Base-by-base conservation (phyloP, 495 filamentous ascomycete genomes). In the Cercophora sp. region DNA sequence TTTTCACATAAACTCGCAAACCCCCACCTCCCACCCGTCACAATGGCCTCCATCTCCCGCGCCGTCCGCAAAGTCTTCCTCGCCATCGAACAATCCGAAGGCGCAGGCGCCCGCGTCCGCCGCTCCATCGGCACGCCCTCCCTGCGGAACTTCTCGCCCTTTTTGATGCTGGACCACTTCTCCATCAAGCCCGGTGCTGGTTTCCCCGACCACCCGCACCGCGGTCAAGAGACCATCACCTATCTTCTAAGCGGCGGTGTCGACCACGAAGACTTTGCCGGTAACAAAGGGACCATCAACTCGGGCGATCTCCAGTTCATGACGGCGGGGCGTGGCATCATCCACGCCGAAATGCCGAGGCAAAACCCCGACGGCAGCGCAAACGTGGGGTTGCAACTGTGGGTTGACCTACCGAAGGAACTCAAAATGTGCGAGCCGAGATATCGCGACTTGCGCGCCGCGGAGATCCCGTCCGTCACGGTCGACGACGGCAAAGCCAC, bases 151-250 rank as follows among this genome's bases (percentile, higher is more conserved):
- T 87, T 98, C 74, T 85, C 82, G 16, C 92, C 92, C 9, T 98
- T 98, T 76, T 79, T 98, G 11, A 96, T 98, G 92, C 87, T 96
- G 20, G 92, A 98, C 68, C 89, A 96, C 72, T 96, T 96, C 77
- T 81, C 77, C 36, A 82, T 91, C 60, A 79, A 80, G 24, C 84
- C 84, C 15, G 88, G 87, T 40, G 87, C 91, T 18, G 92, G 92
- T 1, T 65, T 67, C 20, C 61, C 60, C 8, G 60, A 66, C 51
- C 64, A 72, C 58, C 73, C 74, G 13, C 69, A 73, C 59, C 57
- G 71, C n/a, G 71, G 71, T 27, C 69, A 75, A 46, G 86, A 95
- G 63, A 94, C 89, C 10, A 94, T 98, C 63, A 98, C 93, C 11
- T 98, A 96, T 67, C 73, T 96, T 2, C 73, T 96, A 1, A 66